A percentile compares a stretch with the other conserved stretches of the same genome.
These are phyloP conservation scores for Quercus robur DNA, from an alignment of 306 rosid species.

Conservation along the genomic window DNA sequence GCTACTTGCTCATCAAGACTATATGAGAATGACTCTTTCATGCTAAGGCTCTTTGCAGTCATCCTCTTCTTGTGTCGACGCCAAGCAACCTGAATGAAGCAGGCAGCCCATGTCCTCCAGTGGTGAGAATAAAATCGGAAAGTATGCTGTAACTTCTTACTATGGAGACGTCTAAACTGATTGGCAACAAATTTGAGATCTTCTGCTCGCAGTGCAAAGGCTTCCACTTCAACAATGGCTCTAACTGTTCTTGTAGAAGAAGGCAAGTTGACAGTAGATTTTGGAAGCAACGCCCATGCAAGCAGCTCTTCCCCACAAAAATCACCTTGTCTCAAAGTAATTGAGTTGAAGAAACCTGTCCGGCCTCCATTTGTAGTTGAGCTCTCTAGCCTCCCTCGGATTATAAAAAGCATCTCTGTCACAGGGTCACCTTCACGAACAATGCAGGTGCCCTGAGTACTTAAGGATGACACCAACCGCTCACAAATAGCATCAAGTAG, in stretches of 20 bases:
- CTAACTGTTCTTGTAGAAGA: slow-evolving; percentile 90
- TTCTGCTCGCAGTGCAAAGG: slow-evolving; percentile 85
- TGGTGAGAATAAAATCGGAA: slow-evolving; percentile 91
- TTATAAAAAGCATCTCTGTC: slow-evolving; percentile 85
- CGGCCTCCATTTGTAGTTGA: slow-evolving; percentile 92
- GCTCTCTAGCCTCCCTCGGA: slow-evolving; percentile 88
- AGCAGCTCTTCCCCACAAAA: slow-evolving; percentile 95
- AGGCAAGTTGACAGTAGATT: slow-evolving; percentile 74
- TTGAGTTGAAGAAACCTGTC: slow-evolving; percentile 85
- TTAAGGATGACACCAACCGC: slow-evolving; percentile 70
- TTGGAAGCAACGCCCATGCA: slow-evolving; percentile 95
- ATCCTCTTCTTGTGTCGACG: slow-evolving; percentile 61
- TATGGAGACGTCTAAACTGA: slow-evolving; percentile 81
- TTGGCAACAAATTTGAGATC: slow-evolving; percentile 94
- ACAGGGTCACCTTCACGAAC: slow-evolving; percentile 95
- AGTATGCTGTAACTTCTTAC: slow-evolving; percentile 89
- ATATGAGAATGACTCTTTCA: slow-evolving; percentile 43
- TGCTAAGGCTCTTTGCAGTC: slow-evolving; percentile 55
- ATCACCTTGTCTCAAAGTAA: slow-evolving; percentile 74
- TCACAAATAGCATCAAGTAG: slow-evolving; percentile 89
- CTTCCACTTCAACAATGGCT: slow-evolving; percentile 79
- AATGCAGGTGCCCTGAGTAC: slow-evolving; percentile 71
- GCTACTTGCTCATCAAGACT: slow-evolving; percentile 23
- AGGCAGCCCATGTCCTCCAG: slow-evolving; percentile 97
- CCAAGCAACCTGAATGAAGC: slow-evolving; percentile 91